phyloP scores from a whole-genome alignment of 2,329 filamentous ascomycete genomes.

The Calonectria fujianensis region DNA sequence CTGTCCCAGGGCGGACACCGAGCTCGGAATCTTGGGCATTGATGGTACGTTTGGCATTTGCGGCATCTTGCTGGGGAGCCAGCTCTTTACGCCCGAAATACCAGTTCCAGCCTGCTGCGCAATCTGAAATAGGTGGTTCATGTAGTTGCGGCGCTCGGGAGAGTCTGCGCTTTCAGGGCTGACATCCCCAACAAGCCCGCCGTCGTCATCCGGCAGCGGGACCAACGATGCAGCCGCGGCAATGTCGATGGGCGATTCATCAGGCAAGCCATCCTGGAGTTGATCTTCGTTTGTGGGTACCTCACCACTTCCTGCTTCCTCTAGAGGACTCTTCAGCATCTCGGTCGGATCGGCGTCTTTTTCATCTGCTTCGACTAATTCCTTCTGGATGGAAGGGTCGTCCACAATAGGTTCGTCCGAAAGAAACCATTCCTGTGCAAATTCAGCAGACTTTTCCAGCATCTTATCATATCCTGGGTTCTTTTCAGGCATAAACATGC shows the following conservation, averaged over 20 bases:
- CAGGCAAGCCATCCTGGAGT: constrained; percentile 51
- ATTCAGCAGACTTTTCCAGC: constrained; percentile 74
- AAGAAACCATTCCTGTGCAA: constrained; percentile 75
- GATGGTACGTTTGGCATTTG: constrained; percentile 59
- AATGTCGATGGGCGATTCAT: constrained; percentile 69
- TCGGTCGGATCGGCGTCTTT: constrained; percentile 55
- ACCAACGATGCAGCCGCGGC: constrained; percentile 71
- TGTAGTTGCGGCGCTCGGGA: constrained; percentile 64
- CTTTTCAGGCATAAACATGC: constrained; percentile 77
- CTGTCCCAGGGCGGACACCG: constrained; percentile 56
- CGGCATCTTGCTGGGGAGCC: constrained; percentile 65
- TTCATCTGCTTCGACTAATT: constrained; percentile 60
- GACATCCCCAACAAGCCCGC: constrained; percentile 56
- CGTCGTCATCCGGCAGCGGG: constrained; percentile 66
- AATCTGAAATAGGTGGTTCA: constrained; percentile 69
- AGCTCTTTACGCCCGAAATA: constrained; percentile 61
- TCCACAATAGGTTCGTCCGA: constrained; percentile 67
- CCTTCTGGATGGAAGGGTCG: constrained; percentile 66
- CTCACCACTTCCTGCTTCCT: constrained; percentile 44
- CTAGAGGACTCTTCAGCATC: constrained; percentile 47
- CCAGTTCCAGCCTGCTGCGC: constrained; percentile 69
- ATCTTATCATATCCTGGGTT: constrained; percentile 80
- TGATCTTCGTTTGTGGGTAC: constrained; percentile 6
- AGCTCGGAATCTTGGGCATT: constrained; percentile 53
- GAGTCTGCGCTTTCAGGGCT: constrained; percentile 61